phyloP scores from a whole-genome alignment of 2,329 filamentous ascomycete species.

The Phaeoacremonium minimum region DNA sequence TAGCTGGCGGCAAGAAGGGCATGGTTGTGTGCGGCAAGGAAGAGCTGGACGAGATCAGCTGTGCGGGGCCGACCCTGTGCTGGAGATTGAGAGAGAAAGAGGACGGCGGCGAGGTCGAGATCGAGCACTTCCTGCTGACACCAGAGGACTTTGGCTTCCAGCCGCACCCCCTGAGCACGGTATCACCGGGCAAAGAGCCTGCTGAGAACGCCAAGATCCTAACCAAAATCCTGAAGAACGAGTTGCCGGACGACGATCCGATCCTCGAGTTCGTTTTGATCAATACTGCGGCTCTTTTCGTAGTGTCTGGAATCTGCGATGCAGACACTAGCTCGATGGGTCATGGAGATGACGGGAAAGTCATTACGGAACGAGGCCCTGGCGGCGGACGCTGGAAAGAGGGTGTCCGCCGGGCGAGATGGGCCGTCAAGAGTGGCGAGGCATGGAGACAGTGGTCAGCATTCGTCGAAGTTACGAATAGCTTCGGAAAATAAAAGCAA shows the following conservation, averaged over 20 bases:
- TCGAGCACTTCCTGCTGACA: slow-evolving; percentile 73
- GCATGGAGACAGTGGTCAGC: slow-evolving; percentile 78
- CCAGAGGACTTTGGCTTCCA: slow-evolving; percentile 85
- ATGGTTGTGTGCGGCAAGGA: slow-evolving; percentile 91
- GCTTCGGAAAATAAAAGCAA: slow-evolving; percentile 13
- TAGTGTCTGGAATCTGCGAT: slow-evolving; percentile 82
- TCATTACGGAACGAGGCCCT: slow-evolving; percentile 78
- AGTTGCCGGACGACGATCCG: slow-evolving; percentile 72
- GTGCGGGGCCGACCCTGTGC: slow-evolving; percentile 82
- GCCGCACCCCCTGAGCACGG: slow-evolving; percentile 67
- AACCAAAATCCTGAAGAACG: slow-evolving; percentile 67
- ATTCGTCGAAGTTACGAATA: slow-evolving; percentile 81
- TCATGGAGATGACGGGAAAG: slow-evolving; percentile 71
- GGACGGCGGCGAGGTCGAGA: slow-evolving; percentile 39
- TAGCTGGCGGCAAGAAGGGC: slow-evolving; percentile 75
- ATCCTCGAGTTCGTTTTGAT: slow-evolving; percentile 92
- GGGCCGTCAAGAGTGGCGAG: slow-evolving; percentile 81
- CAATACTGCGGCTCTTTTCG: slow-evolving; percentile 86
- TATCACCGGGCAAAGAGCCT: slow-evolving; percentile 81
- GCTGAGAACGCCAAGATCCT: slow-evolving; percentile 84
- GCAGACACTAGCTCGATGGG: slow-evolving; percentile 77
- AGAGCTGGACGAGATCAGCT: slow-evolving; percentile 92
- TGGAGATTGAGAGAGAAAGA: slow-evolving; percentile 65
- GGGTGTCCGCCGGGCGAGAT: slow-evolving; percentile 79
- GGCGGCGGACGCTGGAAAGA: slow-evolving; percentile 93